phyloP scores from a whole-genome alignment of 2,329 filamentous ascomycete genomes.

The Cladorrhinum sp. region DNA sequence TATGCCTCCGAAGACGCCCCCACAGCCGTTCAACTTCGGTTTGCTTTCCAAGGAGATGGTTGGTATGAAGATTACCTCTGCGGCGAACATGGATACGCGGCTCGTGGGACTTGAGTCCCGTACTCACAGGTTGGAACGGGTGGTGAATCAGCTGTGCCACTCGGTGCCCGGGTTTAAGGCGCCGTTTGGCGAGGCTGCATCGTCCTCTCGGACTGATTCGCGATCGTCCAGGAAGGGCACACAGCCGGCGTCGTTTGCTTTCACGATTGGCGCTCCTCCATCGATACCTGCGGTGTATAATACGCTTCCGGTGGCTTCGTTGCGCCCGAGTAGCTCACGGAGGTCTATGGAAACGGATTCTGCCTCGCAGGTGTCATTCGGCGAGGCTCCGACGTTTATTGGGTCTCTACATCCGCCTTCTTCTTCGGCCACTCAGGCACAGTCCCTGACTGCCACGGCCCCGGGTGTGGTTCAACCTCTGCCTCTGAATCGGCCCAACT shows the following conservation, averaged over 20 bases:
- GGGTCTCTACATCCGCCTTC: slow-evolving; percentile 41
- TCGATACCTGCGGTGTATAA: slow-evolving; percentile 33
- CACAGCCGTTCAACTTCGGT: slow-evolving; percentile 55
- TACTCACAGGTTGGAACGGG: slow-evolving; percentile 51
- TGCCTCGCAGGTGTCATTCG: slow-evolving; percentile 43
- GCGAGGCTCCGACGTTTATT: slow-evolving; percentile 44
- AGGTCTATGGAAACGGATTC: slow-evolving; percentile 37
- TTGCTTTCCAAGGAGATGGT: slow-evolving; percentile 47
- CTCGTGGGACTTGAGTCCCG: slow-evolving; percentile 50
- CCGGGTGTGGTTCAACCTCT: slow-evolving; percentile 1
- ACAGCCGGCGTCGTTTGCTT: slow-evolving; percentile 25
- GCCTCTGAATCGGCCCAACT: slow-evolving; percentile 38
- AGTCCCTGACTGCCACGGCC: slow-evolving; percentile 25
- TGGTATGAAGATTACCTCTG: slow-evolving; percentile 57
- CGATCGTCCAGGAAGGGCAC: slow-evolving; percentile 6
- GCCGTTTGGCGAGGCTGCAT: slow-evolving; percentile 29
- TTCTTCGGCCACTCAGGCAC: slow-evolving; percentile 30
- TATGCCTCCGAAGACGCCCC: slow-evolving; percentile 36
- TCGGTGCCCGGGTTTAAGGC: slow-evolving; percentile 40
- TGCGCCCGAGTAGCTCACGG: slow-evolving; percentile 36
- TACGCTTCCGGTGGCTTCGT: slow-evolving; percentile 27
- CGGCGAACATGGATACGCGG: slow-evolving; percentile 51
- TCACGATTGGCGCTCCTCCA: slow-evolving; percentile 30
- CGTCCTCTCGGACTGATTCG: slow-evolving; percentile 11
- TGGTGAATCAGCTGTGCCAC: slow-evolving; percentile 50